Base-by-base conservation (phyloP, 768 basidiomycete genomes). In the Lyophyllum decastes region DNA sequence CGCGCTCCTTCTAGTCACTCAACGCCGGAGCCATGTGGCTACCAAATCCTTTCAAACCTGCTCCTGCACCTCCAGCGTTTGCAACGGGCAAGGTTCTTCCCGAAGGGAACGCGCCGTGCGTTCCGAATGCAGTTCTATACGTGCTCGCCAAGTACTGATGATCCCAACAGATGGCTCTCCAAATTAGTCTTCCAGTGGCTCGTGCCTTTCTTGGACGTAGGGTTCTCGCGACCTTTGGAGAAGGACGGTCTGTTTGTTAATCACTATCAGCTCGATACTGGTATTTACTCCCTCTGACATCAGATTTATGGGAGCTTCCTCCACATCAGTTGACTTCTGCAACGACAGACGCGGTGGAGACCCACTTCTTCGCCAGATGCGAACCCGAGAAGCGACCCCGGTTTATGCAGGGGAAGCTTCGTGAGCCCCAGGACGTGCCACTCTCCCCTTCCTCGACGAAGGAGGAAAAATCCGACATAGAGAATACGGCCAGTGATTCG, bases 221-320 rank as follows among this genome's bases (percentile, higher is more conserved):
- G 85, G 1, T 87, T 80, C 63, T 79, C 83, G 11, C 73, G 85
- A 49, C 85, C 85, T 0, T 61, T 86, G 10, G 73, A 83, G 70
- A 76, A 79, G 64, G 84, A 86, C 45, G 86, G 86, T 82, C 35
- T 16, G 72, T 64, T 34, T 17, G 10, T 26, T 6, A 10, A 6
- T 22, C 14, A 24, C 8, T n/a, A 2, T 35, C 5, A 16, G 9
- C 17, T 4, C 1, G 34, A 9, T 19, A 55, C 21, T 43, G 52
- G n/a, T 26, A 11, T 41, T 24, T 52, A 35, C 19, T 47, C 26
- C 33, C 25, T 4, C 35, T 11, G 26, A 56, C n/a, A 40, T 25
- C 50, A 86, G 85, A 86, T 64, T 67, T 86, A 40, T 86, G 83
- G 82, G 67, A 76, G 47, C 74, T 86, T 5, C 82, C 82, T 0